Evolutionary conservation across 495 filamentous ascomycete species (phyloP), one percentile per base, ranked within the genome.

Genomic region (Annulohypoxylon nitens): DNA sequence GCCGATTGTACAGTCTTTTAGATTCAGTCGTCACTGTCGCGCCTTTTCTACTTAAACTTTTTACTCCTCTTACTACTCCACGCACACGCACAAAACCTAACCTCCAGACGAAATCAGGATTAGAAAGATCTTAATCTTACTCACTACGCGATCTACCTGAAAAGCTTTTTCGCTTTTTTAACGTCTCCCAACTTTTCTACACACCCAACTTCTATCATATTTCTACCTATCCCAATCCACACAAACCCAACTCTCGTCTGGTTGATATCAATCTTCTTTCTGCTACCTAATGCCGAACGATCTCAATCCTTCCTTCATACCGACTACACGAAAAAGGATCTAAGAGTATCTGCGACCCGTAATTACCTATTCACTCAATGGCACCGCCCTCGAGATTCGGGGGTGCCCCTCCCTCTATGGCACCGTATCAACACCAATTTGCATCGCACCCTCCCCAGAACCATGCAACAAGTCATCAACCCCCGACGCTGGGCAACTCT

Each of bases 361-460:
- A 47, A 37, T 11, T 58, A 33, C 6, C 10, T 14, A 45, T 20
- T 20, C 66, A 53, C 20, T 26, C 66, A 63, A 78, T 78, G 77
- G 71, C 77, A 58, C 77, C 77, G 26, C 75, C 76, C 64, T 74
- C 75, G 37, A 68, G 77, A 74, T 78, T 75, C 45, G 75, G 69
- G 57, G 77, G 77, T 51, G 75, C 72, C 62, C 77, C 77, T 57
- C 75, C 77, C 1, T 63, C 73, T 60, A 79, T 85, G 62, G 79
- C 81, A 18, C 79, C 78, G 8, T 83, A 86, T 70, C 84, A 85
- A 64, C 83, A 85, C 53, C 83, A 84, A 48, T 86, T 83, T 55
- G 79, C 82, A 0, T 72, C 78, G 18, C 84, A 86, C 69, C 77
- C 76, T 64, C 62, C 71, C 0, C 83, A 83, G 69, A 57, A 25